Conservation (phyloP, 345 rosid genomes). For the Sonneratia alba region DNA sequence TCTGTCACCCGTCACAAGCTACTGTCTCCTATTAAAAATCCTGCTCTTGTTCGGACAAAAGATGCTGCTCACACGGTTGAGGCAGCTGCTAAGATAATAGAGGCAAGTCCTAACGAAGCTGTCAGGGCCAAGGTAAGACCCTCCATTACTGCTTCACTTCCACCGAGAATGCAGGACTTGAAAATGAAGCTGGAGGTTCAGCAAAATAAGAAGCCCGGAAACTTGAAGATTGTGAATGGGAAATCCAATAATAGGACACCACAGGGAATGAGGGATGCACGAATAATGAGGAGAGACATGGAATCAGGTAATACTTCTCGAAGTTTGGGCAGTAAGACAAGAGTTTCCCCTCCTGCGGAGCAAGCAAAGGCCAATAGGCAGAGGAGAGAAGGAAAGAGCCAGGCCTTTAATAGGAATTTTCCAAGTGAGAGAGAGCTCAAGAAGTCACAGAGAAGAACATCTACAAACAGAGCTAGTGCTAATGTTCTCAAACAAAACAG, state of each 20-base stretch:
- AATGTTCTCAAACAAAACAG: conserved; percentile 49
- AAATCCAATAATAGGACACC: conserved; percentile 28
- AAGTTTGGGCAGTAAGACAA: conserved; percentile 32
- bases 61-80: conserved; percentile 47
- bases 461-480: conserved; percentile 15
- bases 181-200: conserved; percentile 68
- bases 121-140: conserved; percentile 32
- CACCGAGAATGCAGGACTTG: conserved; percentile 60
- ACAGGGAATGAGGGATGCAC: conserved; percentile 16
- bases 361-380: conserved; percentile 39
- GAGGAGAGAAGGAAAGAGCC: conserved; percentile 31
- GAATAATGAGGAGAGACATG: conserved; percentile 14
- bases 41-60: conserved; percentile 30
- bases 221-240: conserved; percentile 22
- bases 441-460: conserved; percentile 29
- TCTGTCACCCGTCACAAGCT: conserved; percentile 51
- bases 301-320: conserved; percentile 16
- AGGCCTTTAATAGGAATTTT: conserved; percentile 21
- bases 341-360: conserved; percentile 25
- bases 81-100: conserved; percentile 78
- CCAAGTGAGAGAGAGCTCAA: conserved; percentile 39
- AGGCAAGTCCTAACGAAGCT: conserved; percentile 45
- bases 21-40: conserved; percentile 67
- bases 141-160: conserved; percentile 46
- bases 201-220: conserved; percentile 17